Base-by-base conservation (phyloP, 768 basidiomycete species). In the Termitomyces sp. region DNA sequence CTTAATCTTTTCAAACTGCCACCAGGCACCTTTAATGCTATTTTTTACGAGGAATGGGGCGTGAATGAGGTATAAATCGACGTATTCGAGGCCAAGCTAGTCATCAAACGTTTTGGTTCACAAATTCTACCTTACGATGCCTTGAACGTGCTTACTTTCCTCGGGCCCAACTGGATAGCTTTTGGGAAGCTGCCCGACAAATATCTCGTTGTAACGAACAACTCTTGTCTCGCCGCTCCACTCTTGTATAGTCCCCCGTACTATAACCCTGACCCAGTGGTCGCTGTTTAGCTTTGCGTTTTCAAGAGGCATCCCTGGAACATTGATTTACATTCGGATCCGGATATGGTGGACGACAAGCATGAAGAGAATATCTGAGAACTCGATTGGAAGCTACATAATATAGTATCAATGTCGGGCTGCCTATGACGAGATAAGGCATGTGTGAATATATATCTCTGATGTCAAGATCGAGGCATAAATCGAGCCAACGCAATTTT, bases 31-130 rank as follows among this genome's bases (percentile, higher is more conserved):
- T 51, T 75, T 70, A 57, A 76, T 58, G 41, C 76, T 68, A 9
- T 62, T 58, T 14, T 66, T 55, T 8, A 75, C 59, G 9, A 58
- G 1, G 0, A 6, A 21, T 1, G 86, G 84, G 3, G 41, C 41
- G 60, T 90, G 88, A 37, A 90, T 80, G 42, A 90, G 79, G 68
- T 90, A 90, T 9, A 90, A 67, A 63, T 90, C 86, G 5, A 90
- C 71, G 35, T 80, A 75, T 49, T 76, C 70, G 12, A 88, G 59
- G 0, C 79, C 81, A 10, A 90, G 78, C 86, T 90, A 59, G 15
- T 49, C 26, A 60, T 19, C 10, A 5, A 46, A 2, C 28, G 56
- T 45, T 45, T 55, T 19, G 9, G 42, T 17, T 6, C 40, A 55
- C n/a, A 32, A 42, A 26, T 41, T 9, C 10, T 32, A 46, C 26